Evolutionary conservation across 345 rosid genomes (phyloP), one percentile per base, ranked within the genome.

Genomic region (Populus deltoides): DNA sequence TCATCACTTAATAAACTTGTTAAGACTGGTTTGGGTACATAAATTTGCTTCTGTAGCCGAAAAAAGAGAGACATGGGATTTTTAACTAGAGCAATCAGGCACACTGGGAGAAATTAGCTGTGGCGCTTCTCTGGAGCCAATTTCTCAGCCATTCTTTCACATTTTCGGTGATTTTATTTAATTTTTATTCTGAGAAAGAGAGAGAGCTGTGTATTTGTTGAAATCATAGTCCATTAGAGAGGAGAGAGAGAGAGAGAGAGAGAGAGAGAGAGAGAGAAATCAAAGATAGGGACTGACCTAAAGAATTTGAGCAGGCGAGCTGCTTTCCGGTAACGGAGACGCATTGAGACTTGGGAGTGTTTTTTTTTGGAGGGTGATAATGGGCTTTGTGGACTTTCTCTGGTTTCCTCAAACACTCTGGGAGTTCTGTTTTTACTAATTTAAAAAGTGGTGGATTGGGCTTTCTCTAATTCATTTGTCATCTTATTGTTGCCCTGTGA

Each of bases 61-160:
- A 24, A 41, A 11, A 43, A 8, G 55, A 3, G 49, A 16, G 55
- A 49, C 10, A 38, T 0, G n/a, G 15, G 25, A 27, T 51, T 36
- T 47, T 71, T 24, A 47, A 47, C 61, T 45, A 47, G 24, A 13
- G 4, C 31, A 8, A 10, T 36, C 27, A 36, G 15, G 22, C 57
- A 55, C 62, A 8, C 10, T 8, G 27, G 27, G 27, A 57, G 27
- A 57, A 7, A 57, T n/a, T n/a, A 91, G 53, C 72, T 47, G 66
- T 88, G 91, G 51, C 89, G 91, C 77, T 87, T 87, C 83, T 89
- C 94, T 8, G 94, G 92, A 71, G 90, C 92, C 80, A 89, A 76
- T 85, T 89, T 89, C 81, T 91, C 91, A 33, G 91, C 86, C 92
- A 90, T 88, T 76, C 82, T 45, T 24, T 17, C 43, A 10, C 6